Conservation (phyloP, 352 stramenopile species). For the Pythium aphanidermatum region DNA sequence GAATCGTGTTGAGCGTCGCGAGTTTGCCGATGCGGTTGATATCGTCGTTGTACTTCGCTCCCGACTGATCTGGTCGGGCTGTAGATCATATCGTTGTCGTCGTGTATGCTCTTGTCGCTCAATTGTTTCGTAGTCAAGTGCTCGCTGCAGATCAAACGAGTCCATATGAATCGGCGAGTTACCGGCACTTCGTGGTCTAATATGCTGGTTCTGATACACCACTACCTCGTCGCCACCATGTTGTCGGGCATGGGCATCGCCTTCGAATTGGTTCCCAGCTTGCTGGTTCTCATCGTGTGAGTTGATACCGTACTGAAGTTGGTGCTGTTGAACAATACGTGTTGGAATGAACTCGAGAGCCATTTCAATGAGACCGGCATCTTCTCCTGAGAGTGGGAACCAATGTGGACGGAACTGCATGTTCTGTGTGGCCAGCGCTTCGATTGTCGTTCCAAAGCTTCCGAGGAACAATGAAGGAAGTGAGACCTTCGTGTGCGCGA, state of each 20-base stretch:
- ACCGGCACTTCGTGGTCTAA: neutral
- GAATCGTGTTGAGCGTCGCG: constrained; percentile 3
- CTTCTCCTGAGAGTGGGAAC: constrained; percentile 32
- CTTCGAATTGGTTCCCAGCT: neutral
- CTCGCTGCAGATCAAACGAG: neutral
- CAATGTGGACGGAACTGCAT: constrained; percentile 30
- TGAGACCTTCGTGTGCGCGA: constrained; percentile 30
- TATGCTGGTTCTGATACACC: neutral
- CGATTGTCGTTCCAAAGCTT: constrained; percentile 14
- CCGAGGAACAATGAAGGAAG: constrained; percentile 6
- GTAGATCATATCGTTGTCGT: constrained; percentile 8
- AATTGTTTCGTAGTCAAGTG: constrained; percentile 2
- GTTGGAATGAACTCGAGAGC: constrained; percentile 38
- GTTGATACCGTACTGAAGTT: constrained; percentile 1
- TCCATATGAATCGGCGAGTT: neutral
- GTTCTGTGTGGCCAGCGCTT: constrained; percentile 5
- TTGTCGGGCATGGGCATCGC: too few species aligned
- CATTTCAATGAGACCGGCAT: constrained; percentile 42
- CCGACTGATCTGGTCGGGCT: constrained; percentile 15
- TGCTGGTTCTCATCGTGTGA: neutral
- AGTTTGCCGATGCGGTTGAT: constrained; percentile 1
- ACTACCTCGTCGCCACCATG: constrained; percentile 6
- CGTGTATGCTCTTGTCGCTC: constrained; percentile 5
- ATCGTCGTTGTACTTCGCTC: constrained; percentile 1
- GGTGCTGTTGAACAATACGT: constrained; percentile 5